A percentile compares a stretch with the other conserved stretches of the same genome.
Conservation (phyloP, 2,329 filamentous ascomycete genomes). For the Arthrobotrys pseudoclavata region DNA sequence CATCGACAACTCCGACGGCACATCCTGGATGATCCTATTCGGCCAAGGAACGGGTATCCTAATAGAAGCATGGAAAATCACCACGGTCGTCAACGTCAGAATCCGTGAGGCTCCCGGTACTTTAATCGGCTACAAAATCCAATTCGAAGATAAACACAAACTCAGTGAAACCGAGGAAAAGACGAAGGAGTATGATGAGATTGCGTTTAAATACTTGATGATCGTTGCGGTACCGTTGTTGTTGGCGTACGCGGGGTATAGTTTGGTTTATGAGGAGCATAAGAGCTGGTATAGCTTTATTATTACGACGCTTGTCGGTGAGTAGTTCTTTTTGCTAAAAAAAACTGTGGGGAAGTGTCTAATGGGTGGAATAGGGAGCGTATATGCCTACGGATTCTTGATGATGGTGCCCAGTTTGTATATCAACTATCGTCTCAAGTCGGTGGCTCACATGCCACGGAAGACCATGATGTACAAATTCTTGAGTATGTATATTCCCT, state of each 20-base stretch:
- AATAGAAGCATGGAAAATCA: conserved; percentile 92
- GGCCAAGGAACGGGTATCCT: conserved; percentile 88
- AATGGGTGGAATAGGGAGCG: conserved; percentile 65
- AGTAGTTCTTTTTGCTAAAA: conserved; percentile 69
- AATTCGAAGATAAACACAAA: conserved; percentile 96
- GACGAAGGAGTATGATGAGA: conserved; percentile 98
- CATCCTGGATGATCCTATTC: conserved; percentile 98
- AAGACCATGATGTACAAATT: conserved; percentile 78
- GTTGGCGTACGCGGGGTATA: conserved; percentile 90
- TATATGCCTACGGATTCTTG: conserved; percentile 97
- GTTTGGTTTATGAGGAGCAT: conserved; percentile 90
- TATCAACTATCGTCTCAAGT: conserved; percentile 98
- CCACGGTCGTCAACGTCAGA: conserved; percentile 91
- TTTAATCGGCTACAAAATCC: conserved; percentile 81
- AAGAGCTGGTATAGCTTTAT: conserved; percentile 99
- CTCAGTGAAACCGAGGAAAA: conserved; percentile 95
- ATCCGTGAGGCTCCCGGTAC: conserved; percentile 78
- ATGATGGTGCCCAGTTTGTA: conserved; percentile 99
- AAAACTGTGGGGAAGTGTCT: not conserved
- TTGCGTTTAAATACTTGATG: conserved; percentile 98
- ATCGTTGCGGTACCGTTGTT: conserved; percentile 89
- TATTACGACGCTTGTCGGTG: conserved; percentile 88
- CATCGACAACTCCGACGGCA: conserved; percentile 96
- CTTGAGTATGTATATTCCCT: conserved; percentile 42
- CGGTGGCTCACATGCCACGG: conserved; percentile 94